A percentile compares a stretch with the other conserved stretches of the same genome.
These are phyloP conservation scores for Lavandula angustifolia DNA, from an alignment of 257 asterid species.

Conservation along the genomic window DNA sequence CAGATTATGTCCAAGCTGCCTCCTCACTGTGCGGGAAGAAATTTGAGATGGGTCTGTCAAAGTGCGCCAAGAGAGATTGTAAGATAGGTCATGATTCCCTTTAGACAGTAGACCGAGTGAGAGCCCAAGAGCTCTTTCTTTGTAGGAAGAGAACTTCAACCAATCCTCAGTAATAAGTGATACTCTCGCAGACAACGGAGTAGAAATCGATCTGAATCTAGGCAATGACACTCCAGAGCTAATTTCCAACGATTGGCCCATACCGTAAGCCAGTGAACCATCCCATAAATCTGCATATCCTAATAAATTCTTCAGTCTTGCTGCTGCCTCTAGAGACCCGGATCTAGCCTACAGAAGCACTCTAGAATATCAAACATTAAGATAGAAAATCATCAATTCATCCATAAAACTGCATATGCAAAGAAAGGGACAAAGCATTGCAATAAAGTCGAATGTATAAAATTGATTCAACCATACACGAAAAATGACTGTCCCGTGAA, in stretches of 20 bases:
- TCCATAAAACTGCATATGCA: neutral
- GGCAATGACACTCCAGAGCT: constrained; percentile 66
- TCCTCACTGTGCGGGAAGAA: constrained; percentile 84
- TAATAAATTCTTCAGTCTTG: constrained; percentile 74
- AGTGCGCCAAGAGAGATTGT: constrained; percentile 85
- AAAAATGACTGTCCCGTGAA: too few species aligned
- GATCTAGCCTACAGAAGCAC: constrained; percentile 72
- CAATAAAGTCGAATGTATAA: neutral
- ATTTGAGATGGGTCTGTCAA: constrained; percentile 86
- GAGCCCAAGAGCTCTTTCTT: constrained; percentile 72
- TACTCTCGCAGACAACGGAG: constrained; percentile 74
- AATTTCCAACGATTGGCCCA: constrained; percentile 69
- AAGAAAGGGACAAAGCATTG: neutral
- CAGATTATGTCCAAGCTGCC: constrained; percentile 93
- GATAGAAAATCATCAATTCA: constrained; percentile 17
- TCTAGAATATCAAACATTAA: constrained; percentile 33
- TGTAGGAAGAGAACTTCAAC: constrained; percentile 39
- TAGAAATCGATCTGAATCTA: constrained; percentile 59
- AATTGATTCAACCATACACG: neutral
- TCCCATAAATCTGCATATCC: constrained; percentile 98
- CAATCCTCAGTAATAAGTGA: constrained; percentile 88
- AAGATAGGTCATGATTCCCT: constrained; percentile 72
- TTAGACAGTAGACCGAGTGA: constrained; percentile 70
- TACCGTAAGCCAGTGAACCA: constrained; percentile 81
- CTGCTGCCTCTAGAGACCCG: constrained; percentile 73